Base-by-base conservation (phyloP, 345 rosid genomes). In the Conringia planisiliqua region DNA sequence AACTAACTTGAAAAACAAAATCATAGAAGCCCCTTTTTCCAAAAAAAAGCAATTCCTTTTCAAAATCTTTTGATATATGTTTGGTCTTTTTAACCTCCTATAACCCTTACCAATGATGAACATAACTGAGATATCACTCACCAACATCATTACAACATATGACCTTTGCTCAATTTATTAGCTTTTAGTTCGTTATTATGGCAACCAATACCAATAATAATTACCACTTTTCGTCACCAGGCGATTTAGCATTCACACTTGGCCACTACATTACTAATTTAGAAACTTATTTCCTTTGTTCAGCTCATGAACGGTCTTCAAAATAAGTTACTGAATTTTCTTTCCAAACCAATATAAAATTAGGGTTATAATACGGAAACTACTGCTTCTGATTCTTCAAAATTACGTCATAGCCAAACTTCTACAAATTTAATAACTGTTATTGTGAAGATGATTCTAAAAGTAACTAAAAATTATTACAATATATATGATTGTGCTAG, bases 21-120 rank as follows among this genome's bases (percentile, higher is more conserved):
- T 77, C 68, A 77, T 77, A 26, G n/a, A 46, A 57, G 10, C 27
- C 30, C 30, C 6, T 56, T 71, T 38, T 30, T 35, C 62, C 11
- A 7, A 0, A 5, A 57, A 55, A 76, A 58, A 14, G 13, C 26
- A 57, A 71, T 54, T 63, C 26, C 32, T 27, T 71, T 70, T 65
- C 55, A 4, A 54, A 70, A 46, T 56, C 72, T 77, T 77, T 71
- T 63, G 68, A 71, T 13, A 48, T 71, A 48, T 57, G 76, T 71
- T 65, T 47, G 39, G 62, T 77, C 61, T 55, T 65, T 68, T 71
- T 56, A 70, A 63, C 71, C 60, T 70, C 38, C 20, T 56, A 61
- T 46, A n/a, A n/a, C 48, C 39, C 43, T 71, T 24, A 65, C 54
- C 66, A 77, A 77, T 77, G 76, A 77, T 77, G 80, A 65, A 71